These are phyloP conservation scores for Oidium heveae DNA, from an alignment of 2,329 filamentous ascomycete genomes.

Conservation along the genomic window DNA sequence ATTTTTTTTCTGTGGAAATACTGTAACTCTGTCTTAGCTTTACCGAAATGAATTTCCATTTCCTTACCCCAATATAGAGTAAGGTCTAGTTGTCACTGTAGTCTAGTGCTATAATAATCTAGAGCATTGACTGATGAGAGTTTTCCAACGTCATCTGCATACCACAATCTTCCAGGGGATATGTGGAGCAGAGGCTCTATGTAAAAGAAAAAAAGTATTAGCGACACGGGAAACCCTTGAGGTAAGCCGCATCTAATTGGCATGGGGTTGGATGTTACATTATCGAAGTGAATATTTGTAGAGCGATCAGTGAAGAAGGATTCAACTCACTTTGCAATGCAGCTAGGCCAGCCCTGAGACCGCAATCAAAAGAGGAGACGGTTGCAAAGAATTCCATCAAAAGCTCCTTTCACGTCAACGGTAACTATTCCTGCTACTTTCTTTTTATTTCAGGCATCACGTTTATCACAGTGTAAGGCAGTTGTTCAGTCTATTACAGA, in stretches of 20 bases:
- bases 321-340: neutral
- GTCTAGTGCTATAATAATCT: no score
- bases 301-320: neutral
- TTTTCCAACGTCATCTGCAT: neutral
- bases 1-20: no score
- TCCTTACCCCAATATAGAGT: no score
- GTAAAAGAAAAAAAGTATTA: neutral
- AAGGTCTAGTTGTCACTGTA: no score
- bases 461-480: neutral
- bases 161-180: neutral
- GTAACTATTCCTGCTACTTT: neutral
- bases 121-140: neutral
- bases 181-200: neutral
- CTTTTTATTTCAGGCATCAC: neutral
- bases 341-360: neutral
- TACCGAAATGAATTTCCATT: no score
- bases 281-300: neutral
- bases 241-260: neutral
- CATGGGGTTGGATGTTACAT: neutral
- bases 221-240: neutral
- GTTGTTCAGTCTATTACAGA: neutral
- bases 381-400: neutral
- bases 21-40: no score
- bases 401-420: neutral
- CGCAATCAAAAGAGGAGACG: neutral